These are phyloP conservation scores for Zygosaccharomyces kombuchaensis DNA, from an alignment of 805 yeast species.

Conservation along the genomic window DNA sequence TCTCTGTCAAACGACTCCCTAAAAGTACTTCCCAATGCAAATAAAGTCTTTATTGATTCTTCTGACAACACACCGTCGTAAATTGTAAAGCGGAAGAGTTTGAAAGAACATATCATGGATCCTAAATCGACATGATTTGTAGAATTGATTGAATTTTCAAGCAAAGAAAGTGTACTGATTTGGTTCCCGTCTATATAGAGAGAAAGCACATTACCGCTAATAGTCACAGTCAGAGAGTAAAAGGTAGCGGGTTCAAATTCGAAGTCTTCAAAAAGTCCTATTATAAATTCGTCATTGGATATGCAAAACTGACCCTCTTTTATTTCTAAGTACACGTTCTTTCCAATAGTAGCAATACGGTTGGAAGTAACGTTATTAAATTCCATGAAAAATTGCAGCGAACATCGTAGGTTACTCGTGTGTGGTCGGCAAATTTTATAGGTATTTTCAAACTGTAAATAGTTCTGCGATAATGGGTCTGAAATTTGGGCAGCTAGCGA, in stretches of 20 bases:
- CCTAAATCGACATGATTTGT: conserved; percentile 28
- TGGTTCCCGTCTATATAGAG: conserved; percentile 25
- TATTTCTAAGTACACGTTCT: conserved; percentile 27
- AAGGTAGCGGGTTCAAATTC: conserved; percentile 22
- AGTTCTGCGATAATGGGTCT: conserved; percentile 23
- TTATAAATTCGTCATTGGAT: conserved; percentile 29
- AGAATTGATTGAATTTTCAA: conserved; percentile 13
- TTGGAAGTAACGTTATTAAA: conserved; percentile 29
- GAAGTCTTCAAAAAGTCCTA: conserved; percentile 28
- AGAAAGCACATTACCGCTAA: conserved; percentile 13
- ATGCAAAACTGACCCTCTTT: conserved; percentile 28
- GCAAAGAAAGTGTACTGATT: conserved; percentile 20
- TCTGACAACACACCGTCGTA: conserved; percentile 13
- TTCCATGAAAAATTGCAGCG: conserved; percentile 31
- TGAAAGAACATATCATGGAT: conserved; percentile 33
- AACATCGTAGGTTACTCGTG: conserved; percentile 11
- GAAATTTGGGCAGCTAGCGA: conserved; percentile 16
- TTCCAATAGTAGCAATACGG: conserved; percentile 27
- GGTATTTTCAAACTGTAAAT: conserved; percentile 31
- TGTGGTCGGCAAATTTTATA: conserved; percentile 17
- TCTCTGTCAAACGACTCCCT: conserved; percentile 6
- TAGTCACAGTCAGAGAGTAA: conserved; percentile 20
- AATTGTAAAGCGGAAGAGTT: conserved; percentile 19
- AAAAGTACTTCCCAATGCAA: conserved; percentile 10
- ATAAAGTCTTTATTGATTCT: conserved; percentile 10